Conservation (phyloP, 2,329 filamentous ascomycete species). For the Aspergillaceae sp. region DNA sequence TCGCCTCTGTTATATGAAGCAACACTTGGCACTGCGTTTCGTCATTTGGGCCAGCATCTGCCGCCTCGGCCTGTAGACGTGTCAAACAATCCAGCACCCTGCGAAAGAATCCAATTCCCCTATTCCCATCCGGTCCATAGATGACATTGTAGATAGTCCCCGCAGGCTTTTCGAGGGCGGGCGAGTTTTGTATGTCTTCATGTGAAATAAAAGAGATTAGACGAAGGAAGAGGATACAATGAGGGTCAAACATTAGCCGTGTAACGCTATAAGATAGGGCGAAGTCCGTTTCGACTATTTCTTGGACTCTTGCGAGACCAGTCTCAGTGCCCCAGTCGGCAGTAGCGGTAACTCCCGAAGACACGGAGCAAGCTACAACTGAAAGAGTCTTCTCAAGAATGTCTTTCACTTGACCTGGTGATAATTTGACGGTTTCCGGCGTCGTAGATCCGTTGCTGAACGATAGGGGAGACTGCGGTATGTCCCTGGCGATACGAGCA, state of each 20-base stretch:
- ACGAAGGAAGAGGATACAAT: slow-evolving; percentile 7
- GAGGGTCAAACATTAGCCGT: slow-evolving; percentile 6
- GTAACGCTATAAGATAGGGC: slow-evolving; percentile 5
- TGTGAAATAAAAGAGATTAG: slow-evolving; percentile 1
- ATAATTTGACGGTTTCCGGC: too few species aligned
- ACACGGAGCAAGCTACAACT: too few species aligned
- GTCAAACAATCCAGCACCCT: neutral
- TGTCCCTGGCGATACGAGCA: too few species aligned
- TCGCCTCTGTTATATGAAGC: slow-evolving; percentile 3
- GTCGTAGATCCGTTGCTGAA: too few species aligned
- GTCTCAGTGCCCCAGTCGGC: slow-evolving; percentile 2
- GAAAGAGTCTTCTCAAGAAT: too few species aligned
- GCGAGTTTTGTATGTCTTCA: slow-evolving; percentile 1
- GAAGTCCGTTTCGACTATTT: slow-evolving; percentile 6
- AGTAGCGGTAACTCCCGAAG: too few species aligned
- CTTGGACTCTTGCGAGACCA: slow-evolving; percentile 4
- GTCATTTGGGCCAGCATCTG: neutral
- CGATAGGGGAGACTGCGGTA: too few species aligned
- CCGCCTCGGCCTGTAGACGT: too few species aligned
- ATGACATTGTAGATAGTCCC: slow-evolving; percentile 10
- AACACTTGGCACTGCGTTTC: neutral
- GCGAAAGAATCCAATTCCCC: slow-evolving; percentile 3
- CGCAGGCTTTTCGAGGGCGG: slow-evolving; percentile 4
- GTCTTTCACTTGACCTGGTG: too few species aligned
- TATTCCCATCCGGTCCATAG: slow-evolving; percentile 4